Conservation (phyloP, 495 filamentous ascomycete species). For the Penicillium paxilli region DNA sequence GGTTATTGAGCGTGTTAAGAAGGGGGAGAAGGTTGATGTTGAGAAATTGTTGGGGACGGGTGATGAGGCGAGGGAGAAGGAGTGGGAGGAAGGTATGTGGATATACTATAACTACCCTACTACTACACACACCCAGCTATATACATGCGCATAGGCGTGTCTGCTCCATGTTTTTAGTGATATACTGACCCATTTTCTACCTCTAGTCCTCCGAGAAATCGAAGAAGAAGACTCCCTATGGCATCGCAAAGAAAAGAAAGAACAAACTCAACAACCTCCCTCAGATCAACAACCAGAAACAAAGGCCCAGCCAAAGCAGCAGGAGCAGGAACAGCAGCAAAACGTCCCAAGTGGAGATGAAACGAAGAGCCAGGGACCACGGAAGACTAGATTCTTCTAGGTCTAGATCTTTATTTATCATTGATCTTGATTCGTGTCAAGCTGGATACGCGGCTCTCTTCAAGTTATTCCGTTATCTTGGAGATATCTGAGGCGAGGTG, state of each 20-base stretch:
- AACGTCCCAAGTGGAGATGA: slow-evolving; percentile 11
- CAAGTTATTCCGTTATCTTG: too few species aligned
- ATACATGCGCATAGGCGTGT: too few species aligned
- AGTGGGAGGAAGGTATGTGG: slow-evolving; percentile 80
- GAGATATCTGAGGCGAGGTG: too few species aligned
- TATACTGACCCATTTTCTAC: slow-evolving; percentile 17
- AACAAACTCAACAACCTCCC: slow-evolving; percentile 2
- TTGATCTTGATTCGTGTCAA: too few species aligned
- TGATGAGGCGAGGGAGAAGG: slow-evolving; percentile 68
- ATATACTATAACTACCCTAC: too few species aligned
- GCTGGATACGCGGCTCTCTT: too few species aligned
- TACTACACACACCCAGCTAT: too few species aligned
- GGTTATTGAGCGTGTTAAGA: slow-evolving; percentile 78
- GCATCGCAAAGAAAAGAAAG: slow-evolving; percentile 34
- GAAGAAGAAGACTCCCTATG: slow-evolving; percentile 73
- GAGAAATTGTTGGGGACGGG: slow-evolving; percentile 80
- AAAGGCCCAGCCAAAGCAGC: slow-evolving; percentile 12
- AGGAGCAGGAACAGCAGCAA: too few species aligned
- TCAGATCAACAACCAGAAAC: slow-evolving; percentile 9
- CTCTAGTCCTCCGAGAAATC: slow-evolving; percentile 73
- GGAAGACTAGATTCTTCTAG: slow-evolving; percentile 40
- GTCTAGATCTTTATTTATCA: not conserved
- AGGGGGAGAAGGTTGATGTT: slow-evolving; percentile 88
- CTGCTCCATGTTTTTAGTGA: too few species aligned
- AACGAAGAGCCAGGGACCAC: slow-evolving; percentile 16